Evolutionary conservation across 768 basidiomycete species (phyloP).

Genomic region (Mycena rebaudengoi): DNA sequence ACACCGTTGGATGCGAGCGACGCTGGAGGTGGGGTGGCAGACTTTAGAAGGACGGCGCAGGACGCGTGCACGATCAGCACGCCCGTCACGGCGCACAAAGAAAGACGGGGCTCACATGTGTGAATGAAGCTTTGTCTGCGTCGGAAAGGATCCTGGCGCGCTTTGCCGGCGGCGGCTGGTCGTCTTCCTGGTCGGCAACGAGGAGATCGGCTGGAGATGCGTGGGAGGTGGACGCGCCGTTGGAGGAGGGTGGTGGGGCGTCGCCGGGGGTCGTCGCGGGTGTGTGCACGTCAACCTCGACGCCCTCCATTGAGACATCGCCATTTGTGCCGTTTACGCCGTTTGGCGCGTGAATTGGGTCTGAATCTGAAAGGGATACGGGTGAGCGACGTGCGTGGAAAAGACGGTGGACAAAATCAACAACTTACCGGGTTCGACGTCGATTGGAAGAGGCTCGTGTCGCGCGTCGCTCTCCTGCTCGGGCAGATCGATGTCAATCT

Average conservation of each 20-base stretch:
- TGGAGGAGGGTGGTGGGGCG: constrained; percentile 48
- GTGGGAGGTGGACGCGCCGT: constrained; percentile 42
- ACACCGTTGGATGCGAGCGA: constrained; percentile 52
- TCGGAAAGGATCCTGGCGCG: constrained; percentile 80
- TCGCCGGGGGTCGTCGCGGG: constrained; percentile 50
- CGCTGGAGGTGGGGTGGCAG: constrained; percentile 77
- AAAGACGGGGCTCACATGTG: constrained; percentile 67
- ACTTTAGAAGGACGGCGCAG: constrained; percentile 58
- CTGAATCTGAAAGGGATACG: constrained; percentile 34
- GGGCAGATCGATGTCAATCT: constrained; percentile 69
- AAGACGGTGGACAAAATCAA: constrained; percentile 30
- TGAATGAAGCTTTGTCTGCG: constrained; percentile 75
- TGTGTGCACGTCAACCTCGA: constrained; percentile 46
- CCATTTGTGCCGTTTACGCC: constrained; percentile 51
- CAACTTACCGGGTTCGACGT: constrained; percentile 64
- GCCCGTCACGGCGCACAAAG: constrained; percentile 60
- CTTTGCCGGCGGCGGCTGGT: constrained; percentile 83
- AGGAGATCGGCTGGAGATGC: constrained; percentile 43
- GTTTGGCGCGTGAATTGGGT: constrained; percentile 47
- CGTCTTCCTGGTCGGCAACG: constrained; percentile 60
- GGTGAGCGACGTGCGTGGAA: constrained; percentile 26
- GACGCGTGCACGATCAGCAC: constrained; percentile 57
- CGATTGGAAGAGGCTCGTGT: constrained; percentile 60
- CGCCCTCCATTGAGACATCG: constrained; percentile 48
- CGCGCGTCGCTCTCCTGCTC: constrained; percentile 75